phyloP scores from a whole-genome alignment of 129 eudicot genomes.

The Erigeron canadensis region DNA sequence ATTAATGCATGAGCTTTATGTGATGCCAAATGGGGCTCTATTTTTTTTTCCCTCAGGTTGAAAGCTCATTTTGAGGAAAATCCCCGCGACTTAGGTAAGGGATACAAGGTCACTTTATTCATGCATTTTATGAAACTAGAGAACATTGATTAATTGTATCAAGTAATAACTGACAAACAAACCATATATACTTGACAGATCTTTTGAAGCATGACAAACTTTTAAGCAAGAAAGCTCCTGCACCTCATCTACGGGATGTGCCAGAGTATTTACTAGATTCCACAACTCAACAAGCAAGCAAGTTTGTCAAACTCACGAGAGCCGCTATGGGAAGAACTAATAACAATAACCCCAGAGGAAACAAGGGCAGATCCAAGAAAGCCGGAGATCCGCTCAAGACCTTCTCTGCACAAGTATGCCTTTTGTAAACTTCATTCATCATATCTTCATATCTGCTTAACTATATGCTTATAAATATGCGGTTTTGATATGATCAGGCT shows the following conservation, averaged over 20 bases:
- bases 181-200: conserved; percentile 41
- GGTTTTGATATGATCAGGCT: conserved; percentile 41
- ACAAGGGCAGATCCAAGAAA: conserved; percentile 58
- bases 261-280: conserved; percentile 87
- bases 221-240: conserved; percentile 88
- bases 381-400: conserved; percentile 87
- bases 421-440: not conserved
- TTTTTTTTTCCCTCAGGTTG: conserved; percentile 48
- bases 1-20: not conserved
- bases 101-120: not conserved
- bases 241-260: conserved; percentile 76
- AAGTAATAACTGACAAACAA: not conserved
- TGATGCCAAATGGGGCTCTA: not conserved
- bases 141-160: not conserved
- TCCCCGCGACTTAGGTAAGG: conserved; percentile 88
- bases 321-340: conserved; percentile 71
- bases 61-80: conserved; percentile 94
- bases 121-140: not conserved
- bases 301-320: conserved; percentile 74
- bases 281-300: conserved; percentile 90
- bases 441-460: not conserved
- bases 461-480: not conserved
- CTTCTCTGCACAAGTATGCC: conserved; percentile 63
- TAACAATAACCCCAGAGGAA: conserved; percentile 42
- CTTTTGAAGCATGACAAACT: conserved; percentile 91